phyloP scores from a whole-genome alignment of 208 protist genomes.

The Crithidia thermophila region DNA sequence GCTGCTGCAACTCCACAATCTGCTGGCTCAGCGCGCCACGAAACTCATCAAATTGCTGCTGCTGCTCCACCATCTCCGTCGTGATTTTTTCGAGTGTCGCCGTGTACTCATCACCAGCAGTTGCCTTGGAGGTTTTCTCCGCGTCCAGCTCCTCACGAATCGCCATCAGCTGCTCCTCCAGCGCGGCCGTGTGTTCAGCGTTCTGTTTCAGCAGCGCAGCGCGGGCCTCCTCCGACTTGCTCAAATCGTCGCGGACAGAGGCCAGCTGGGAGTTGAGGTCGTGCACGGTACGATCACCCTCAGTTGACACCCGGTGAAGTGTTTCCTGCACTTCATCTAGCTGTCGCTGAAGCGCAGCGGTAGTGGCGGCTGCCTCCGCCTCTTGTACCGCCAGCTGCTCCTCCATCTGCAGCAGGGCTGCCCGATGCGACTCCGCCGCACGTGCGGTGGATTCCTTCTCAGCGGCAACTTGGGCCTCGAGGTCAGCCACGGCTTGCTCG shows the following conservation, averaged over 20 bases:
- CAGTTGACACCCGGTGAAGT: background rate
- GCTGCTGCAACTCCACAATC: slow-evolving; percentile 12
- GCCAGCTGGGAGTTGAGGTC: background rate
- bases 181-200: background rate
- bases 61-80: background rate
- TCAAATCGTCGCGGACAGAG: background rate
- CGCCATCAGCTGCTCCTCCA: slow-evolving; percentile 2
- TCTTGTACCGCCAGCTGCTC: slow-evolving; percentile 11
- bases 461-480: background rate
- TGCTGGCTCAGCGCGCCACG: slow-evolving; percentile 2
- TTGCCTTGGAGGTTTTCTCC: background rate
- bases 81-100: background rate
- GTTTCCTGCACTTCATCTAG: background rate
- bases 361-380: background rate
- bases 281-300: background rate
- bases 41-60: background rate
- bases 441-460: background rate
- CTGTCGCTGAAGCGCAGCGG: background rate
- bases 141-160: slow-evolving; percentile 14
- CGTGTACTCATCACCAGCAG: background rate
- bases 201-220: background rate
- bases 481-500: background rate
- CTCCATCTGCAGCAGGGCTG: background rate
- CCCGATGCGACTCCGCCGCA: background rate
- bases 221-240: background rate